Evolutionary conservation across 192 early-diverging fungal species (phyloP).

Genomic region (Coemansia sp.): DNA sequence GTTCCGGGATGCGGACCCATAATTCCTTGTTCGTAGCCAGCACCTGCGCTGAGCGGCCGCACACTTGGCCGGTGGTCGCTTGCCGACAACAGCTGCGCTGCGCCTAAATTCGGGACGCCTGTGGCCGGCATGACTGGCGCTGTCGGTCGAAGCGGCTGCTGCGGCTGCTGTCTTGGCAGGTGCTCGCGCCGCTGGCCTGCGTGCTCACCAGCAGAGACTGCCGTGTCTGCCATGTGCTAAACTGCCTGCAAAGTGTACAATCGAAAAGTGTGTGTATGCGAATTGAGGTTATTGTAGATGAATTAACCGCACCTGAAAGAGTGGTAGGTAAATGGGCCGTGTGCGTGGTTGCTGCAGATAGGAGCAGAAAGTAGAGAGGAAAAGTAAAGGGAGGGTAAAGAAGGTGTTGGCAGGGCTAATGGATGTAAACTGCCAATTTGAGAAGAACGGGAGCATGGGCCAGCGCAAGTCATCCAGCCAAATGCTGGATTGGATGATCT

Average conservation of each 20-base stretch:
- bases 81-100: not conserved
- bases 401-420: not conserved
- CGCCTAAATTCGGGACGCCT: not conserved
- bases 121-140: not conserved
- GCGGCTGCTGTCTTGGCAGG: conserved; percentile 47
- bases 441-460: not conserved
- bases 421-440: not conserved
- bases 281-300: not conserved
- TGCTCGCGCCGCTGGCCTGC: conserved; percentile 41
- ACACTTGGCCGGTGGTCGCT: conserved; percentile 3
- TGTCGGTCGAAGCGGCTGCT: conserved; percentile 41
- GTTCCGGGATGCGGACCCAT: conserved; percentile 38
- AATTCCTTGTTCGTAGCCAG: conserved; percentile 12
- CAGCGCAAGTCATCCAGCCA: no score
- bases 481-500: not conserved
- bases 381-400: not conserved
- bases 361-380: conserved; percentile 1
- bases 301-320: not conserved
- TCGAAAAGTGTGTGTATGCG: not conserved
- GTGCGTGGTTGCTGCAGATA: not conserved
- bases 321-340: not conserved
- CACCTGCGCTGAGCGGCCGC: conserved; percentile 2
- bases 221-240: conserved; percentile 35
- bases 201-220: conserved; percentile 28
- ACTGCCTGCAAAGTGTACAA: not conserved